Evolutionary conservation across 2,329 filamentous ascomycete genomes (phyloP), one percentile per base, ranked within the genome.

Genomic region (Sordariomycetes sp.): DNA sequence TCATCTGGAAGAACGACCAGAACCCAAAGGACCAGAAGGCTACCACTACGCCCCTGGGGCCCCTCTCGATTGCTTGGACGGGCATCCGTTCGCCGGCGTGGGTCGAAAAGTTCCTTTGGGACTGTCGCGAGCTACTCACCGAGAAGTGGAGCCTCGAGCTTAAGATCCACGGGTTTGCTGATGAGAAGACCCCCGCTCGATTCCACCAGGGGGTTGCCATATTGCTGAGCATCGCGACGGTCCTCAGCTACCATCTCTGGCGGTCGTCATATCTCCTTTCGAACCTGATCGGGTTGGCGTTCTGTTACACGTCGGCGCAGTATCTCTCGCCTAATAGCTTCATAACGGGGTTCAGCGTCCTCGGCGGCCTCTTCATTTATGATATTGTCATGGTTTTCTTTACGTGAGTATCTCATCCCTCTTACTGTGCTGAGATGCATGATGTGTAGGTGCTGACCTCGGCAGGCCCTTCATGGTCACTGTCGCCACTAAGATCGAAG

Each of bases 371-470:
- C 1, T 97, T 97, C 73, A 82, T 95, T 65, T 99, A 99, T 66
- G 92, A 99, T 67, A 92, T 99, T 54, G 84, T 94, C 69, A 90
- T 92, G 77, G 89, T 94, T 6, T 94, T 94, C 67, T 94, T 87
- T 67, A 91, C 87, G 74, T 84, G 67, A 70, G 81, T 76, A 24
- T 15, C 10, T 20, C 53, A 15, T 20, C 12, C 53, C 17, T 20
- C 12, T 39, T 3, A 10, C 15, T 10, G 5, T 20, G 20, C 45
- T 20, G 20, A 39, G 15, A 39, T 13, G 15, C 10, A 39, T 17
- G 10, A 10, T 3, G 15, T n/a, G 4, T 2, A 5, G 7, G 7
- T 5, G n/a, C 17, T 45, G 4, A 39, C 24, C 13, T 3, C 6
- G 24, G 1, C 58, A 86, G 83, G 0, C 89, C 89, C 0, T 84